Percentiles rank a stretch among this genome's conserved stretches.
Conservation (phyloP, 352 stramenopile species). For the Phytophthora parvispora region DNA sequence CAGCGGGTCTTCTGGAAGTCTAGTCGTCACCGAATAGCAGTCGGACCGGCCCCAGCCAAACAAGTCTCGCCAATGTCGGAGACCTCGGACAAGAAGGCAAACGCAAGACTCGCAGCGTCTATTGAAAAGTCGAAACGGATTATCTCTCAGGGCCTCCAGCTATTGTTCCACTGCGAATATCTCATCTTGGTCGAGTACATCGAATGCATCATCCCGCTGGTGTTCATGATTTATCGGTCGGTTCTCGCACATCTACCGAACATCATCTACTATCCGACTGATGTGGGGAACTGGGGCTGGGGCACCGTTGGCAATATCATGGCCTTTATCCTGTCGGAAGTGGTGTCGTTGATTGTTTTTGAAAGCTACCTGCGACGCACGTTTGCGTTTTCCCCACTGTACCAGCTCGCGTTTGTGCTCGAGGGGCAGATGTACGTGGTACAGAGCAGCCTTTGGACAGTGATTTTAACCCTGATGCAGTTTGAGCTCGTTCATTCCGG, state of each 20-base stretch:
- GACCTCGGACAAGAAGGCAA: background rate
- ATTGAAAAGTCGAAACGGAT: background rate
- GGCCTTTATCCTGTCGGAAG: background rate
- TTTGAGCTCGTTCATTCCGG: background rate
- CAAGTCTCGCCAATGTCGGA: background rate
- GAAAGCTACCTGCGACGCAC: background rate
- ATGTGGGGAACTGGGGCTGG: background rate
- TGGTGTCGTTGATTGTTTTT: background rate
- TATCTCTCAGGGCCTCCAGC: constrained; percentile 16
- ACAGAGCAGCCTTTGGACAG: background rate
- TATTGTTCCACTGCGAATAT: constrained; percentile 45
- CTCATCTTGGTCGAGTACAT: constrained; percentile 44
- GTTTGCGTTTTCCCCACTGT: background rate
- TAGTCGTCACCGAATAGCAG: background rate
- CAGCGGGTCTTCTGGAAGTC: background rate
- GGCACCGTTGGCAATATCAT: background rate
- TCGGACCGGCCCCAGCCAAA: background rate
- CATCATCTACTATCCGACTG: constrained; percentile 35
- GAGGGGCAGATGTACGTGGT: background rate
- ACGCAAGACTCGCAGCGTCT: background rate
- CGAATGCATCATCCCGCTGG: constrained; percentile 39
- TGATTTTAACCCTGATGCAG: background rate
- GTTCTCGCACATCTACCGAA: constrained; percentile 42
- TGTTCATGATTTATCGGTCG: constrained; percentile 35
- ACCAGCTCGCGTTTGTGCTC: background rate